Base-by-base conservation (phyloP, 352 stramenopile genomes). In the Lagenidium sp. region DNA sequence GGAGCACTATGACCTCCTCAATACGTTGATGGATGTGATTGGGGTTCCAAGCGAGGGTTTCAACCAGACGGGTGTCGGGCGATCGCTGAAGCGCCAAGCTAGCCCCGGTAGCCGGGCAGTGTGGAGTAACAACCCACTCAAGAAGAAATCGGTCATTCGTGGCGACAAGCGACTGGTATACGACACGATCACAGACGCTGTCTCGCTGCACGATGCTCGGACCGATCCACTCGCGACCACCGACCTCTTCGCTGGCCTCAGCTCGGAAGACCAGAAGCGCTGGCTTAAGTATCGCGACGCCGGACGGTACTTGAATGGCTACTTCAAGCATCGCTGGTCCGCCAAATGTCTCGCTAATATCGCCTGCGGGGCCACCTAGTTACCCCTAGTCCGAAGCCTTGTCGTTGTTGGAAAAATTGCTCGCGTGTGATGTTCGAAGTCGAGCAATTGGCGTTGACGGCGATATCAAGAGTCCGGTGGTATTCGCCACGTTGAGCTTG, bases 81-180 rank as follows among this genome's bases (percentile, higher is more conserved):
- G 49, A n/a, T 57, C 49, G 12, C 65, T 80, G 6, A 70, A 77
- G 36, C 65, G 69, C 21, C 35, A 60, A 4, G 21, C 60, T 3
- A 32, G 47, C 2, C 74, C 64, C 40, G 60, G 60, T 2, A 43
- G 63, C 38, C 55, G 58, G 15, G 39, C 60, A 12, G 66, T 80
- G 21, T 78, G 53, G 55, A 78, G 56, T 39, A 83, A 80, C 62
- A 83, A 83, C 25, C 66, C 70, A 6, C 49, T 56, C 16, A 55
- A 49, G 10, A 68, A 77, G 36, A 58, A 74, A 41, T 58, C 64
- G 36, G 47, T 63, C 6, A 53, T 80, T 0, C 50, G 50, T 2
- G 66, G 64, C 22, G 48, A 78, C 12, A 30, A 50, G 3, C 61
- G 69, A 8, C 47, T 78, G 4, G 53, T 70, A 10, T 80, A 79